Conservation (phyloP, 306 rosid species). For the Medicago arabica region DNA sequence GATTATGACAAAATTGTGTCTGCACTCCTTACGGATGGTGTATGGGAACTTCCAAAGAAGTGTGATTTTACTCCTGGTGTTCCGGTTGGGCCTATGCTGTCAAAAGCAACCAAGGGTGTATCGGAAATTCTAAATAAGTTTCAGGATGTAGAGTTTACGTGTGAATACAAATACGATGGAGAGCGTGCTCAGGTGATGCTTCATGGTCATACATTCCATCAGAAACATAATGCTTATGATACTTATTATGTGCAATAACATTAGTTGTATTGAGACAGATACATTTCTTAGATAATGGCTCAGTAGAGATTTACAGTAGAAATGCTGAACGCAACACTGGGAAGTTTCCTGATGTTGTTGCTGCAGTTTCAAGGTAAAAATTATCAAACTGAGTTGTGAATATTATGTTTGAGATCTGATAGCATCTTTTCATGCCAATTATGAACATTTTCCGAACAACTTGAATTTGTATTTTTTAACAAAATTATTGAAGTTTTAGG, state of each 20-base stretch:
- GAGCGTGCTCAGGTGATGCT: slow-evolving; percentile 94
- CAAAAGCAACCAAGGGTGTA: slow-evolving; percentile 85
- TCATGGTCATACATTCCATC: slow-evolving; percentile 25
- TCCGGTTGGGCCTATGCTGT: slow-evolving; percentile 95
- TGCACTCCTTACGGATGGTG: slow-evolving; percentile 73
- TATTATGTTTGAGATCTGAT: background rate
- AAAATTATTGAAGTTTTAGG: background rate
- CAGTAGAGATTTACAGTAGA: slow-evolving; percentile 93
- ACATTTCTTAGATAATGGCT: slow-evolving; percentile 85
- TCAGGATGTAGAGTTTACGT: slow-evolving; percentile 82
- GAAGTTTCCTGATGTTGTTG: slow-evolving; percentile 88
- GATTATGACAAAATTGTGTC: slow-evolving; percentile 79
- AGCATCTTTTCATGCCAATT: slow-evolving; percentile 15
- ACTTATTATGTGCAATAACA: slow-evolving; percentile 33
- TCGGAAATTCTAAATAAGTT: slow-evolving; percentile 81
- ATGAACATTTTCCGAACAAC: background rate
- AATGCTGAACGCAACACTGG: slow-evolving; percentile 92
- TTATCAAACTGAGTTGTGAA: background rate
- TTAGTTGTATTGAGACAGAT: slow-evolving; percentile 59
- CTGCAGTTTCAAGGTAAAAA: slow-evolving; percentile 72
- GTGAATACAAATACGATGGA: slow-evolving; percentile 96
- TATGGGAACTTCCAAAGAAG: slow-evolving; percentile 73
- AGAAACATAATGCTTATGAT: slow-evolving; percentile 20
- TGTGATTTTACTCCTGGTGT: slow-evolving; percentile 87
- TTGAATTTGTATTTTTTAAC: background rate